These are phyloP conservation scores for Neocatenulostroma microsporum DNA, from an alignment of 2,329 filamentous ascomycete species.

Conservation along the genomic window DNA sequence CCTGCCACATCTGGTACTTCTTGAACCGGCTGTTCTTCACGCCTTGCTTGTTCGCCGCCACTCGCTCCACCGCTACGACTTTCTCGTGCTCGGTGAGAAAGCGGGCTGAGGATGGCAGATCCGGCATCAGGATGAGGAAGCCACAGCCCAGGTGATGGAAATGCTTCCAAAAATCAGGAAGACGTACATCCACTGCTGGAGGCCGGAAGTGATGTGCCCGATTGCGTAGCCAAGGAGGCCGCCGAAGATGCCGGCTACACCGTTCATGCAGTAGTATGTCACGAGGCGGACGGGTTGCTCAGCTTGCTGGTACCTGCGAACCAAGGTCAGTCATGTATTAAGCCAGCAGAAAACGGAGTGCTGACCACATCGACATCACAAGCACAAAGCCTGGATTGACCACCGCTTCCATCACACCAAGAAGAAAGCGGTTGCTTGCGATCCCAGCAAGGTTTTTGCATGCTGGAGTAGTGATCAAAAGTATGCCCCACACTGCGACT, in stretches of 20 bases:
- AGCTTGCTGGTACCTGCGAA: too few relatives aligned
- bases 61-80: conserved; percentile 47
- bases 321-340: too few relatives aligned
- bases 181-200: conserved; percentile 49
- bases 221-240: conserved; percentile 52
- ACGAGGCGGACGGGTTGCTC: conserved; percentile 49
- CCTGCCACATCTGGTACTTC: conserved; percentile 37
- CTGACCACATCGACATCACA: conserved; percentile 7
- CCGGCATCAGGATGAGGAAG: conserved; percentile 34
- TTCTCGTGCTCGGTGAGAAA: conserved; percentile 37
- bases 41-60: conserved; percentile 45
- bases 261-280: conserved; percentile 52
- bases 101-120: conserved; percentile 38
- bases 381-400: conserved; percentile 33
- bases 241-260: conserved; percentile 55
- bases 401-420: conserved; percentile 50
- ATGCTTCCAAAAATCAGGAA: conserved; percentile 48
- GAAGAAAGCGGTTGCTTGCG: conserved; percentile 45
- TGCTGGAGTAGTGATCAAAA: conserved; percentile 32
- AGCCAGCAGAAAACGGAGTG: too few relatives aligned
- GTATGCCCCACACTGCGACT: conserved; percentile 26
- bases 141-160: conserved; percentile 32
- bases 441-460: conserved; percentile 46
- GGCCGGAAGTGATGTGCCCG: conserved; percentile 49
- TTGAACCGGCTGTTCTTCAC: conserved; percentile 46